Evolutionary conservation across 2,329 filamentous ascomycete species (phyloP), one percentile per base, ranked within the genome.

Genomic region (Rhexocercosporidium sp.): DNA sequence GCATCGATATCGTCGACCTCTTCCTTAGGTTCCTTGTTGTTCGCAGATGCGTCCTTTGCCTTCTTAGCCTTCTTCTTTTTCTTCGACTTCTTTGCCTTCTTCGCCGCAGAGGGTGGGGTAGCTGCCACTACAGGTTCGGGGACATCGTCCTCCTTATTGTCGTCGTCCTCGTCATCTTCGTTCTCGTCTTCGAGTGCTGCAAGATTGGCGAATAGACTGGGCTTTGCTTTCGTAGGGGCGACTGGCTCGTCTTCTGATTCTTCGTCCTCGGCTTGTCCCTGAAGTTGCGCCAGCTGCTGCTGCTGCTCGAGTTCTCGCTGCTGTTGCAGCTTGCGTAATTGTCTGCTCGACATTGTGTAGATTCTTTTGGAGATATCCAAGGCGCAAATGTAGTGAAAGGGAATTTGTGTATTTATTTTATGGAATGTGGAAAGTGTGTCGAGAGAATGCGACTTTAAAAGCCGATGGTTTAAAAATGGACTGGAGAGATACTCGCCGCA

Each of bases 1-100:
- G 81, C 81, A 75, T 92, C 90, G 60, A 92, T 91, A 70, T 92
- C 90, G 71, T 92, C 89, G 29, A 88, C 76, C 4, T 63, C 72
- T 41, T 72, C 66, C 53, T 79, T 78, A 12, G 71, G 69, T 29
- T 77, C 72, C 1, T 77, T 72, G 2, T 76, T 69, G 51, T 73
- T 69, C 2, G 31, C 62, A 1, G 64, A 59, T 59, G 76, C 74
- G 18, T 77, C 74, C n/a, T 73, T 73, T 8, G 49, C 77, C 51
- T 81, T 78, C 18, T 77, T 73, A 56, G 75, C 76, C 53, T 72
- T 77, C 72, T 82, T 83, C 71, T 83, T 85, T 76, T 87, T 89
- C 74, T 84, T 86, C 72, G 88, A 88, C 76, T 89, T 90, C 76
- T 85, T 88, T 69, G 83, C 85, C 78, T 81, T 82, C 65, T 72